Percentiles rank a stretch among this genome's conserved stretches.
These are phyloP conservation scores for Xylariales sp. DNA, from an alignment of 2,329 filamentous ascomycete species.

Conservation along the genomic window DNA sequence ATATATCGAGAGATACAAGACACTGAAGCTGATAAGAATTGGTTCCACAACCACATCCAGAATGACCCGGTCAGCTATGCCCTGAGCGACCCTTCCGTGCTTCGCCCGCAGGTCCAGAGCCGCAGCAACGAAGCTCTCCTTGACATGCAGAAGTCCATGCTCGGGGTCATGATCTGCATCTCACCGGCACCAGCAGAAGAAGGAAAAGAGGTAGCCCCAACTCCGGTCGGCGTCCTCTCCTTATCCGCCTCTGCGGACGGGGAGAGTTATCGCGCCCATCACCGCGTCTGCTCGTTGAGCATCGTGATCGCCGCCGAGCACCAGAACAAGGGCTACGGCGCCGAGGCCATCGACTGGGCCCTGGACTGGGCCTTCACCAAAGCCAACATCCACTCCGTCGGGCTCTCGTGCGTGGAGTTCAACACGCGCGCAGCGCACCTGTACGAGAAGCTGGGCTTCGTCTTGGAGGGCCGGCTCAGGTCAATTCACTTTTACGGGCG, in stretches of 20 bases:
- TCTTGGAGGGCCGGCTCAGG: conserved; percentile 23
- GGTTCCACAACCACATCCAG: conserved; percentile 8
- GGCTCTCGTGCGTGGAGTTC: conserved; percentile 29
- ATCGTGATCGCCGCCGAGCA: conserved; percentile 21
- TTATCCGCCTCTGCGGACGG: conserved; percentile 1
- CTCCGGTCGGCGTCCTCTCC: conserved; percentile 2
- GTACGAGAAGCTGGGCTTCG: conserved; percentile 35
- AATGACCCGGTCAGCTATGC: conserved; percentile 11
- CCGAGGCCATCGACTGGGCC: conserved; percentile 33
- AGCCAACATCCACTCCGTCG: conserved; percentile 31
- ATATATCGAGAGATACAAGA: conserved; percentile 14
- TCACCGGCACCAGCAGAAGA: conserved; percentile 5
- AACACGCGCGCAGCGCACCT: conserved; percentile 30
- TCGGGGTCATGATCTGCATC: conserved; percentile 12
- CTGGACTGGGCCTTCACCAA: conserved; percentile 32
- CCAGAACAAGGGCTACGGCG: conserved; percentile 33
- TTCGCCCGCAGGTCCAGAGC: conserved; percentile 7
- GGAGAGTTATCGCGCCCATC: conserved; percentile 1
- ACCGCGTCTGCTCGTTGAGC: background rate
- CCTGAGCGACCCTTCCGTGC: conserved; percentile 3
- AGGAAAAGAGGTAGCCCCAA: no score
- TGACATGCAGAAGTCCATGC: conserved; percentile 5
- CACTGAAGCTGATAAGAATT: conserved; percentile 9
- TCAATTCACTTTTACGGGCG: conserved; percentile 1
- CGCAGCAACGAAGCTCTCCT: conserved; percentile 5